Conservation (phyloP, 2,329 filamentous ascomycete genomes). For the Phialemoniopsis sp. region DNA sequence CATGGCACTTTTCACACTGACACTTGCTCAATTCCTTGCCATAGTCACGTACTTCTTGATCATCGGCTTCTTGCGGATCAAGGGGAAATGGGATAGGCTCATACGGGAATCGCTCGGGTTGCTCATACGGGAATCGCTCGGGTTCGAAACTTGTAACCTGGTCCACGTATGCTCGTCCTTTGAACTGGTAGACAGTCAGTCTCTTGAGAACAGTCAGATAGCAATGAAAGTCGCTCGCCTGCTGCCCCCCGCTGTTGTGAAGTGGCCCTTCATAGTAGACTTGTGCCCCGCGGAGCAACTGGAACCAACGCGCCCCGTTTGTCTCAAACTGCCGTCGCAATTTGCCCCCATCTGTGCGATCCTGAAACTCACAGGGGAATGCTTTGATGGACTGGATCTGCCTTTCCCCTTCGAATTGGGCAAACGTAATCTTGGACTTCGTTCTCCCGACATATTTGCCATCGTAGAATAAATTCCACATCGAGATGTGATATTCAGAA, state of each 20-base stretch:
- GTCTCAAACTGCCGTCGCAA: neutral
- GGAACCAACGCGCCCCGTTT: neutral
- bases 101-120: too few relatives aligned
- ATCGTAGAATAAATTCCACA: constrained; percentile 1
- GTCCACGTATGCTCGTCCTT: too few relatives aligned
- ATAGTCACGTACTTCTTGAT: too few relatives aligned
- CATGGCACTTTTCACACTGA: too few relatives aligned
- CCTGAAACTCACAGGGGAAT: neutral
- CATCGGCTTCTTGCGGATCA: too few relatives aligned
- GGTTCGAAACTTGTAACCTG: too few relatives aligned
- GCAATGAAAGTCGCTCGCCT: neutral
- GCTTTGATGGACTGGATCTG: neutral
- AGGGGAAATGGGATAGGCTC: too few relatives aligned
- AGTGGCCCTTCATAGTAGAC: neutral
- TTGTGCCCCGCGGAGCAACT: neutral
- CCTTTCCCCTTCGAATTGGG: neutral
- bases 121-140: too few relatives aligned
- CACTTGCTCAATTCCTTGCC: too few relatives aligned
- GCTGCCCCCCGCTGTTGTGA: neutral
- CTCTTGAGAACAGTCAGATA: neutral
- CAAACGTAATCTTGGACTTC: neutral
- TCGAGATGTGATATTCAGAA: neutral
- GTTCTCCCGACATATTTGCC: neutral
- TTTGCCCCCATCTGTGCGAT: neutral
- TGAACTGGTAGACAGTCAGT: neutral